phyloP scores from a whole-genome alignment of 176 grass and related monocot genomes.

The Carex kokanica region DNA sequence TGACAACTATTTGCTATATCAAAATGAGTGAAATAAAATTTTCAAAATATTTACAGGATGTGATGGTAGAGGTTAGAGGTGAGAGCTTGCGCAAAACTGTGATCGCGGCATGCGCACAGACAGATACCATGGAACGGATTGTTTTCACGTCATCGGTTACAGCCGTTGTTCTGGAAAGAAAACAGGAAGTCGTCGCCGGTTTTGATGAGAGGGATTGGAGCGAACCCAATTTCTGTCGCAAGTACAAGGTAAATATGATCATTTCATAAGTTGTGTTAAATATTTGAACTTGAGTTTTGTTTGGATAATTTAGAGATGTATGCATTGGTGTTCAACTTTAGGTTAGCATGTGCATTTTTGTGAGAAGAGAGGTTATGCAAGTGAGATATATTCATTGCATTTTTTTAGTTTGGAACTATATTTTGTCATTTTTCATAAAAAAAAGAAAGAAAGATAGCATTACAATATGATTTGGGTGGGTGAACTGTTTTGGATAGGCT shows the following conservation, averaged over 20 bases:
- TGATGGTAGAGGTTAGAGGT: constrained; percentile 66
- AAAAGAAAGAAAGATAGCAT: background rate
- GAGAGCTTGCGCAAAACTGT: constrained; percentile 87
- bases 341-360: background rate
- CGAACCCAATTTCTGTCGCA: constrained; percentile 67
- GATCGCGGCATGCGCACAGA: constrained; percentile 85
- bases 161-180: constrained; percentile 69
- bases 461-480: background rate
- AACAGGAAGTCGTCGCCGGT: constrained; percentile 1
- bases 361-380: background rate
- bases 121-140: constrained; percentile 61
- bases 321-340: background rate
- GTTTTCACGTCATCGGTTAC: constrained; percentile 97
- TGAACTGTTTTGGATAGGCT: constrained; percentile 19
- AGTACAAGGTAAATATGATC: constrained; percentile 51
- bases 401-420: no score
- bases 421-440: background rate
- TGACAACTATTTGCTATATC: background rate
- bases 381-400: background rate
- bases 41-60: constrained; percentile 40
- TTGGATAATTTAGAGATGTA: background rate
- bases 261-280: background rate
- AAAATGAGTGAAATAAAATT: background rate
- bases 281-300: background rate
- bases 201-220: constrained; percentile 82